A percentile compares a stretch with the other conserved stretches of the same genome.
Evolutionary conservation across 305 asterid species (phyloP).

Genomic region (Lippia alba): DNA sequence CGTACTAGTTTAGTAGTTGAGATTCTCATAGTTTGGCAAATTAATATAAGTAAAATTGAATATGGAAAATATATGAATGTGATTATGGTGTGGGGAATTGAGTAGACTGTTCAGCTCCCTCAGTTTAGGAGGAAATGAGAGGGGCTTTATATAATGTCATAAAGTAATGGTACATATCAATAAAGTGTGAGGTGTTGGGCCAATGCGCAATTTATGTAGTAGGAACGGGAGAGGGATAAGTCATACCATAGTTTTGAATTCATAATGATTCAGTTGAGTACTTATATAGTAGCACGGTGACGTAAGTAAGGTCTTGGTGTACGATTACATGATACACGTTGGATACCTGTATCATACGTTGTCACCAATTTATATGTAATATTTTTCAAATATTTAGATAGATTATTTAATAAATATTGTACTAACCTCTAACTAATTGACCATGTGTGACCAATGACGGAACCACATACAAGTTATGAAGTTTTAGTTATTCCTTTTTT

Average conservation of each 20-base stretch:
- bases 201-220: not conserved
- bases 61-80: not conserved
- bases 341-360: too few species aligned
- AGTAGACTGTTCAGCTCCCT: not conserved
- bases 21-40: slow-evolving; percentile 36
- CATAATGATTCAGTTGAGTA: not conserved
- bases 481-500: too few species aligned
- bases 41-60: not conserved
- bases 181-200: slow-evolving; percentile 17
- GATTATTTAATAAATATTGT: too few species aligned
- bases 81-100: not conserved
- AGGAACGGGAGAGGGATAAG: not conserved
- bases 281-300: not conserved
- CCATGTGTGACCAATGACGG: too few species aligned
- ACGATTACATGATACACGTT: too few species aligned
- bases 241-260: not conserved
- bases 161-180: slow-evolving; percentile 17
- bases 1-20: slow-evolving; percentile 37
- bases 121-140: not conserved
- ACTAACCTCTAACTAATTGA: too few species aligned
- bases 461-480: too few species aligned
- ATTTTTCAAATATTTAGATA: too few species aligned
- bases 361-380: too few species aligned
- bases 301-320: too few species aligned
- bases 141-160: slow-evolving; percentile 34